Conservation (phyloP, 148 eudicot species). For the Vaccinium darrowii region DNA sequence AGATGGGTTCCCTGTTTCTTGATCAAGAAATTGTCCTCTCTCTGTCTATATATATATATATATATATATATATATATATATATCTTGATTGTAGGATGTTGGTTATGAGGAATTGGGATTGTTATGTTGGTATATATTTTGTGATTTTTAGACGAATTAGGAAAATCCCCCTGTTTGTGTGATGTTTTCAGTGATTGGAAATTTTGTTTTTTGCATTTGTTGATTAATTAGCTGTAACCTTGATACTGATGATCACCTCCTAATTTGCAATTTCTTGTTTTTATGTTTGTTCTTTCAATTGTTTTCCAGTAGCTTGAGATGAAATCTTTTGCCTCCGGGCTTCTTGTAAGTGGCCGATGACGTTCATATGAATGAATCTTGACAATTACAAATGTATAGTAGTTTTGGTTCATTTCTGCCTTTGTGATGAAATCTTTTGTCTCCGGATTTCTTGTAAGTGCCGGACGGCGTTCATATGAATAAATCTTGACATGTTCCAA, state of each 20-base stretch:
- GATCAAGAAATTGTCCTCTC: not conserved
- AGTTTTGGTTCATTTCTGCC: no score
- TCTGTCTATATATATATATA: no score
- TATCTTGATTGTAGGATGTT: not conserved
- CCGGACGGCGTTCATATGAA: no score
- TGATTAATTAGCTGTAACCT: not conserved
- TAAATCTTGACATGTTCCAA: no score
- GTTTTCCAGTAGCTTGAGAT: not conserved
- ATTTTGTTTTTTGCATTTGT: not conserved
- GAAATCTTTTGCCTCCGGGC: not conserved
- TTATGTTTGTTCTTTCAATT: not conserved
- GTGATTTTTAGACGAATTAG: not conserved
- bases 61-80: no score
- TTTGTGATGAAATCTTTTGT: no score
- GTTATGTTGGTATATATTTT: not conserved
- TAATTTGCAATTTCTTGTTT: not conserved
- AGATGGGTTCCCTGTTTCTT: slow-evolving; percentile 17
- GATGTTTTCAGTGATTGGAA: not conserved
- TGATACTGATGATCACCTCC: not conserved
- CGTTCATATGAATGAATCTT: no score
- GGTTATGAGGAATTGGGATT: not conserved
- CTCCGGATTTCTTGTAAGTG: no score
- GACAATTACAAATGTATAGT: no score
- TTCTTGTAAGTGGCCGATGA: no score
- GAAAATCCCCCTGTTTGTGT: not conserved